Conservation (phyloP, 192 early-diverging fungal genomes). For the Entophlyctis luteolus region DNA sequence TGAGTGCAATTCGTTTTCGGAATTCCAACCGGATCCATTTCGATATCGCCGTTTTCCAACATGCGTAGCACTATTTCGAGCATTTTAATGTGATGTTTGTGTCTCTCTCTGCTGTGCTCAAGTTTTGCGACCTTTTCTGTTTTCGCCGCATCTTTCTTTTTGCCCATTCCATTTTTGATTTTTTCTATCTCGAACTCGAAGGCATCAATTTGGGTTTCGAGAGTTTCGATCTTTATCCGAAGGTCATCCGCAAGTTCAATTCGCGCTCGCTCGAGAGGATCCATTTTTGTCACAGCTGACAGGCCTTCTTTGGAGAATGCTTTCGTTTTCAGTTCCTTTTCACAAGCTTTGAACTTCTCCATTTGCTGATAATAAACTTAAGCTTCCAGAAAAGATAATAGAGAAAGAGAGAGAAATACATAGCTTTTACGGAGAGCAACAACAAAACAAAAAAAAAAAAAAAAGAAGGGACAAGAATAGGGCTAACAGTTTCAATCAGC, state of each 20-base stretch:
- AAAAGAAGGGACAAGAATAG: neutral
- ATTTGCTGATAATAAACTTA: conserved; percentile 67
- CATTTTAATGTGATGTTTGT: conserved; percentile 85
- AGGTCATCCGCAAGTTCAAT: conserved; percentile 82
- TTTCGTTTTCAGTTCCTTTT: conserved; percentile 99
- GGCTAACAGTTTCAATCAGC: conserved; percentile 77
- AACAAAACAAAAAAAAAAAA: neutral
- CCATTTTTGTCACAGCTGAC: conserved; percentile 69
- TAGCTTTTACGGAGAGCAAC: neutral
- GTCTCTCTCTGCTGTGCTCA: conserved; percentile 76
- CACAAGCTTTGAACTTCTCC: conserved; percentile 96
- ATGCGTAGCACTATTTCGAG: conserved; percentile 90
- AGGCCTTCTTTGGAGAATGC: conserved; percentile 96
- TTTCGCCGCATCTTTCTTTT: conserved; percentile 74
- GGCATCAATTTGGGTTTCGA: conserved; percentile 87
- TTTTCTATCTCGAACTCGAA: conserved; percentile 87
- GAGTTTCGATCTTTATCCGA: conserved; percentile 72
- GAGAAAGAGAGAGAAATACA: neutral
- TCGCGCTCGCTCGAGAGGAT: conserved; percentile 92
- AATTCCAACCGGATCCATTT: conserved; percentile 53
- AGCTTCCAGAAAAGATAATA: neutral
- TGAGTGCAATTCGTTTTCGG: neutral
- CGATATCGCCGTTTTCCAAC: conserved; percentile 87
- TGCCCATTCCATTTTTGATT: conserved; percentile 64
- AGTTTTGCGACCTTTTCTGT: conserved; percentile 67